Evolutionary conservation across 768 basidiomycete species (phyloP), one percentile per base, ranked within the genome.

Genomic region (Leccinum broughii): DNA sequence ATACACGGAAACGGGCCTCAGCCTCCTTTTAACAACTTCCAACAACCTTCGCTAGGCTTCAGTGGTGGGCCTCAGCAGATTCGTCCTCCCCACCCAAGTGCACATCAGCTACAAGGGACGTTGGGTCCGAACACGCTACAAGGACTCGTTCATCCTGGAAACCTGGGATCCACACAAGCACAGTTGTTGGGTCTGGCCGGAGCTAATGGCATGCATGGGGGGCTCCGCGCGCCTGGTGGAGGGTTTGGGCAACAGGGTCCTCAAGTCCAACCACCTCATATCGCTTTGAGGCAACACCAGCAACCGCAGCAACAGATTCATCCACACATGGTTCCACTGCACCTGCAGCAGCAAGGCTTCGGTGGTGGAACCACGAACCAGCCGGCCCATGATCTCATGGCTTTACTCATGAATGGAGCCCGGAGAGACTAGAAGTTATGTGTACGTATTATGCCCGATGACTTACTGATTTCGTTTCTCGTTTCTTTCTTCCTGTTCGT

Each of bases 341-440:
- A 89, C 62, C 77, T 87, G 55, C 88, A 85, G 65, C 86, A 84
- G 66, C 86, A 85, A 75, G 80, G 79, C 30, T 69, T 72, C 24
- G 77, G 79, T 54, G 75, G 78, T 20, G 76, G 76, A 17, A 73
- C 77, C 22, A 82, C 77, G 69, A 84, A 77, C 61, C 85, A 85
- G 66, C 82, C 84, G 35, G 76, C 85, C 49, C 87, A 89, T 62
- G 91, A 93, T 70, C 76, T 93, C 65, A 92, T 93, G 87, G 85
- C 91, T 50, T 80, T 93, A 60, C 82, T 93, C 62, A 87, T 93
- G 89, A 88, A 86, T 56, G 88, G 87, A 57, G 62, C 64, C 44
- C 86, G 83, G 64, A 78, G 89, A 74, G 88, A 91, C 66, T 91
- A 51, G 55, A 54, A 56, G 48, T 51, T 64, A 48, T 62, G 54